Conservation (phyloP, 345 rosid species). For the Eucalyptus paniculata region DNA sequence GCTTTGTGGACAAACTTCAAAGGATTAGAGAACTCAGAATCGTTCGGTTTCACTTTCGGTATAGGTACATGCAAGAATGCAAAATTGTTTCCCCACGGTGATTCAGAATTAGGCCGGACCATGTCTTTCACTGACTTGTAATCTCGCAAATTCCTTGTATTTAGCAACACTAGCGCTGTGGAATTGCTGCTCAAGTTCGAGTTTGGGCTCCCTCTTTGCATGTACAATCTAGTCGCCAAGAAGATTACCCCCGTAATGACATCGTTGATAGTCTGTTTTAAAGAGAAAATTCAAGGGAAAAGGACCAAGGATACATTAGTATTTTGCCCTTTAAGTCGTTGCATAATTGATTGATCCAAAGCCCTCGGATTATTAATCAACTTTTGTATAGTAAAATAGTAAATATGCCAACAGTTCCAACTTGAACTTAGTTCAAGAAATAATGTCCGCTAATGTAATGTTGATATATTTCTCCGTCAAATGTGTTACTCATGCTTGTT, state of each 20-base stretch:
- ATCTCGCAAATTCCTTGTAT: slow-evolving; percentile 20
- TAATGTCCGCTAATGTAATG: not conserved
- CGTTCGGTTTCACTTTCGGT: slow-evolving; percentile 1
- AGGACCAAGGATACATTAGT: not conserved
- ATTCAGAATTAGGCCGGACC: slow-evolving; percentile 8
- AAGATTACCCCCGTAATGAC: slow-evolving; percentile 30
- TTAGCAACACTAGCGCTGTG: slow-evolving; percentile 34
- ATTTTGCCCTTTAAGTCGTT: not conserved
- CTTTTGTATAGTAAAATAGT: not conserved
- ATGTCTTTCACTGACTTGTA: slow-evolving; percentile 35
- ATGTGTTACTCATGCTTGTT: not conserved
- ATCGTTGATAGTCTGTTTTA: slow-evolving; percentile 34
- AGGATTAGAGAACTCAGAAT: not conserved
- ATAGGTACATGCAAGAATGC: slow-evolving; percentile 19
- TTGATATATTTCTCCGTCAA: not conserved
- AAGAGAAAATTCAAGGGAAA: not conserved
- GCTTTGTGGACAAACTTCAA: slow-evolving; percentile 9
- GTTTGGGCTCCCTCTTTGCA: slow-evolving; percentile 4
- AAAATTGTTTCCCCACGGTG: slow-evolving; percentile 34
- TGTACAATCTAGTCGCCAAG: slow-evolving; percentile 28
- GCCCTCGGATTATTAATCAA: not conserved
- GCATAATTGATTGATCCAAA: not conserved
- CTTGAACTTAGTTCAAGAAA: not conserved
- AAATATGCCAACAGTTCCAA: not conserved
- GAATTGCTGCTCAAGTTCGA: not conserved